A percentile compares a stretch with the other conserved stretches of the same genome.
Evolutionary conservation across 108 stramenopile species (phyloP).

Genomic region (Craspedostauros australis): DNA sequence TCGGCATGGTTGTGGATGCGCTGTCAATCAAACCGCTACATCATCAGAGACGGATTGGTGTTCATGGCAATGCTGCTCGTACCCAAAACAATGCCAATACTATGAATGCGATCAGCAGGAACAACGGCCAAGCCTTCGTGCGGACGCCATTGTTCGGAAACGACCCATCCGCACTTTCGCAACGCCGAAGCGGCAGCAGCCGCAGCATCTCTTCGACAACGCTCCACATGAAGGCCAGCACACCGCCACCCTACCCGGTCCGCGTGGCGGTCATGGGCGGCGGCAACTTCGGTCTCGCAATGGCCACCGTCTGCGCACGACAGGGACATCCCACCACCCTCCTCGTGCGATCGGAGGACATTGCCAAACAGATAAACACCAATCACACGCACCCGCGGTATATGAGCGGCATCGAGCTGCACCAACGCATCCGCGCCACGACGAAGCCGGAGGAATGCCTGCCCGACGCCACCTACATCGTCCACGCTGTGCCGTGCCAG

Average conservation of each 20-base stretch:
- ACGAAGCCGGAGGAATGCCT: conserved; percentile 68
- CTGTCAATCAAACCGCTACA: too few relatives aligned
- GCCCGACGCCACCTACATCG: conserved; percentile 86
- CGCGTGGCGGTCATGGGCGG: conserved; percentile 90
- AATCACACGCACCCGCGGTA: conserved; percentile 86
- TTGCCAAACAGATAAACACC: conserved; percentile 78
- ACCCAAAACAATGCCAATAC: too few relatives aligned
- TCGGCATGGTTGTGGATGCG: too few relatives aligned
- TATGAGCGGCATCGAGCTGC: conserved; percentile 73
- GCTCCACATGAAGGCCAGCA: conserved; percentile 6
- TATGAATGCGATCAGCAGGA: too few relatives aligned
- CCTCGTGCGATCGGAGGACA: conserved; percentile 70
- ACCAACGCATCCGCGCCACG: conserved; percentile 73
- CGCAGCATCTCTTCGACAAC: too few relatives aligned
- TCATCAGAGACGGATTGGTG: too few relatives aligned
- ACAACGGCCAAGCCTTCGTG: too few relatives aligned
- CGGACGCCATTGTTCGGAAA: too few relatives aligned
- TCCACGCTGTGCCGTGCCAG: conserved; percentile 95
- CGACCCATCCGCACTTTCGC: too few relatives aligned
- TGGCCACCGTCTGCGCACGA: conserved; percentile 77
- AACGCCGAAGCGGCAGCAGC: too few relatives aligned
- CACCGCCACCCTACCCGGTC: conserved; percentile 54
- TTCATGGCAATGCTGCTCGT: too few relatives aligned
- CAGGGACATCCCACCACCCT: conserved; percentile 79
- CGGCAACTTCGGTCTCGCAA: conserved; percentile 92